Base-by-base conservation (phyloP, 2,329 filamentous ascomycete species). In the Emydomyces testavorans region DNA sequence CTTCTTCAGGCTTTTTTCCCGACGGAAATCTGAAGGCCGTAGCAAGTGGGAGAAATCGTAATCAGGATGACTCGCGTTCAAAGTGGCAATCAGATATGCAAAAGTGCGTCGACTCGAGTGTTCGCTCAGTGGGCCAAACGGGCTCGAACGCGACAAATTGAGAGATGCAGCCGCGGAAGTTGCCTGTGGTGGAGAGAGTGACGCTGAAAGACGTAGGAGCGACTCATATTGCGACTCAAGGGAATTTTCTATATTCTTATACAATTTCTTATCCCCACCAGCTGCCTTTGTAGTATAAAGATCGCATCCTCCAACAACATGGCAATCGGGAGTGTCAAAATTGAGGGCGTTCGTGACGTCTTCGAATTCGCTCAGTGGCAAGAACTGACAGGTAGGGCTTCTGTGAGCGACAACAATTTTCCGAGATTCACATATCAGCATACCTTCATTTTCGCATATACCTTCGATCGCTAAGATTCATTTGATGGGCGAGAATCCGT, bases 251-350 rank as follows among this genome's bases (percentile, higher is more conserved):
- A 98, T 96, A 62, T 83, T 85, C 68, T 89, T 93, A 74, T 95
- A 95, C 6, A 98, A 74, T 64, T 96, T 96, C 77, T 95, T 95
- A 65, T 98, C 92, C 54, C 83, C 82, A 38, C 89, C 88, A 48
- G 90, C 88, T 24, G 92, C 89, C 68, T 98, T 98, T 21, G 89
- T 95, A 7, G 90, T 96, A 73, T 95, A 98, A 15, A 96, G 76
- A 66, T 98, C 92, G 73, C 90, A 96, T 55, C 86, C 85, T 58
- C 92, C 92, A 23, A 88, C 83, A 52, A 98, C 84, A 57, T 90
- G 85, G 62, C 87, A 89, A 64, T 96, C 90, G 44, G 85, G 80
- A 1, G 90, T 95, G 60, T 92, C 86, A 73, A 96, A 96, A 64
- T 94, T 96, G 62, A 98, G 80, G 54, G 90, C 85, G 69, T 83